These are phyloP conservation scores for Emydomyces testavorans DNA, from an alignment of 2,329 filamentous ascomycete species.

Conservation along the genomic window DNA sequence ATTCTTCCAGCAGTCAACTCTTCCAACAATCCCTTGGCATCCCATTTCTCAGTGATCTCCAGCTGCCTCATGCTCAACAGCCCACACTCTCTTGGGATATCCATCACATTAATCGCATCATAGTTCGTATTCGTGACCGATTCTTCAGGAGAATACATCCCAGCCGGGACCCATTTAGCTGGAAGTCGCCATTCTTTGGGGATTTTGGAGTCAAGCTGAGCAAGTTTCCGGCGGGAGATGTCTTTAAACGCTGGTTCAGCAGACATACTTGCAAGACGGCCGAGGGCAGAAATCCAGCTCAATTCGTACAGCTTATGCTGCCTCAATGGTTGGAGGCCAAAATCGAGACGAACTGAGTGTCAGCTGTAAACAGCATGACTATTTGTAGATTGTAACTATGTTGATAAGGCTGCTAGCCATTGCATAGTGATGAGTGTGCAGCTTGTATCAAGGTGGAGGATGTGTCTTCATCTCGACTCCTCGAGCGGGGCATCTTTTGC, in stretches of 20 bases:
- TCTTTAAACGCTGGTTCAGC: slow-evolving; percentile 22
- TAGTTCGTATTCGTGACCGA: slow-evolving; percentile 28
- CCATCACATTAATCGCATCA: slow-evolving; percentile 32
- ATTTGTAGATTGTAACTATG: no score
- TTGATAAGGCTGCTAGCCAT: no score
- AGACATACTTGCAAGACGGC: background rate
- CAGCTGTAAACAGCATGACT: no score
- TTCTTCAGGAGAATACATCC: slow-evolving; percentile 28
- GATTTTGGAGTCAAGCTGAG: slow-evolving; percentile 29
- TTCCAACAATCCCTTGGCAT: slow-evolving; percentile 31
- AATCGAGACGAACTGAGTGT: no score
- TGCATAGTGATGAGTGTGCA: no score
- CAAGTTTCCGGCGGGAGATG: slow-evolving; percentile 32
- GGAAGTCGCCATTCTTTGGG: slow-evolving; percentile 32
- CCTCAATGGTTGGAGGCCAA: no score
- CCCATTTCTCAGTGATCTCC: slow-evolving; percentile 45
- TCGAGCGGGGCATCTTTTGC: no score
- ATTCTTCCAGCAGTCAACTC: slow-evolving; percentile 28
- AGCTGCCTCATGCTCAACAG: slow-evolving; percentile 43
- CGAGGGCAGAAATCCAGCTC: no score
- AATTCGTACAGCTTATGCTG: no score
- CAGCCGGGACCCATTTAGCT: slow-evolving; percentile 24
- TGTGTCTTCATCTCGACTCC: no score
- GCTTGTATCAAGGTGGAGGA: no score
- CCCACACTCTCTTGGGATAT: slow-evolving; percentile 43